These are phyloP conservation scores for Pseudogymnoascus sp. DNA, from an alignment of 2,329 filamentous ascomycete species.

Conservation along the genomic window DNA sequence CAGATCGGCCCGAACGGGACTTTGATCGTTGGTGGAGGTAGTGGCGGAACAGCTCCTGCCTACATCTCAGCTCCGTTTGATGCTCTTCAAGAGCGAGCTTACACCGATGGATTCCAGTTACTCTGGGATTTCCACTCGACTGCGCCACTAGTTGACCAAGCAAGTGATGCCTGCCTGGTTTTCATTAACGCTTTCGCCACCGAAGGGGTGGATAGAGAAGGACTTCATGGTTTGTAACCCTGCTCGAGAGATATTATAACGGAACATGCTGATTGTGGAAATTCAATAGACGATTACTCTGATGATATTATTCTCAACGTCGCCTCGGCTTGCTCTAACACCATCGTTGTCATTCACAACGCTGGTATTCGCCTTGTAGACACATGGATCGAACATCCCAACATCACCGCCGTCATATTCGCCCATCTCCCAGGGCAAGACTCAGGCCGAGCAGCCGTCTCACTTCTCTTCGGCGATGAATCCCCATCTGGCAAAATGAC, in stretches of 20 bases:
- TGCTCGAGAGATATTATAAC: not conserved
- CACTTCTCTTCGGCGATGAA: slow-evolving; percentile 54
- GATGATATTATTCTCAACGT: slow-evolving; percentile 46
- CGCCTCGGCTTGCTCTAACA: slow-evolving; percentile 51
- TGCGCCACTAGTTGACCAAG: slow-evolving; percentile 41
- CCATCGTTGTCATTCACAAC: slow-evolving; percentile 58
- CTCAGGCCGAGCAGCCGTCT: slow-evolving; percentile 51
- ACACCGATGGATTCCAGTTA: slow-evolving; percentile 48
- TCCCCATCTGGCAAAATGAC: slow-evolving; percentile 38
- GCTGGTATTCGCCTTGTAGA: slow-evolving; percentile 54
- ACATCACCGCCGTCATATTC: slow-evolving; percentile 56
- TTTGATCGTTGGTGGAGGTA: slow-evolving; percentile 40
- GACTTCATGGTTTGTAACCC: slow-evolving; percentile 39
- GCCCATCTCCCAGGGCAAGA: slow-evolving; percentile 56
- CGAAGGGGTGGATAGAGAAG: slow-evolving; percentile 60
- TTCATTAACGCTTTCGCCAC: slow-evolving; percentile 63
- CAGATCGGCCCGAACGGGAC: slow-evolving; percentile 43
- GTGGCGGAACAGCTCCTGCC: slow-evolving; percentile 41
- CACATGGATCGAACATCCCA: slow-evolving; percentile 51
- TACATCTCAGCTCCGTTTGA: slow-evolving; percentile 48
- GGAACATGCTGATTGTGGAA: not conserved
- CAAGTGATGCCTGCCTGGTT: slow-evolving; percentile 59
- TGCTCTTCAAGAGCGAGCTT: slow-evolving; percentile 44
- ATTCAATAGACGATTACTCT: slow-evolving; percentile 38
- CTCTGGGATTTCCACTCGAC: slow-evolving; percentile 51